These are phyloP conservation scores for Colletotrichum magnum DNA, from an alignment of 2,329 filamentous ascomycete genomes.

Conservation along the genomic window DNA sequence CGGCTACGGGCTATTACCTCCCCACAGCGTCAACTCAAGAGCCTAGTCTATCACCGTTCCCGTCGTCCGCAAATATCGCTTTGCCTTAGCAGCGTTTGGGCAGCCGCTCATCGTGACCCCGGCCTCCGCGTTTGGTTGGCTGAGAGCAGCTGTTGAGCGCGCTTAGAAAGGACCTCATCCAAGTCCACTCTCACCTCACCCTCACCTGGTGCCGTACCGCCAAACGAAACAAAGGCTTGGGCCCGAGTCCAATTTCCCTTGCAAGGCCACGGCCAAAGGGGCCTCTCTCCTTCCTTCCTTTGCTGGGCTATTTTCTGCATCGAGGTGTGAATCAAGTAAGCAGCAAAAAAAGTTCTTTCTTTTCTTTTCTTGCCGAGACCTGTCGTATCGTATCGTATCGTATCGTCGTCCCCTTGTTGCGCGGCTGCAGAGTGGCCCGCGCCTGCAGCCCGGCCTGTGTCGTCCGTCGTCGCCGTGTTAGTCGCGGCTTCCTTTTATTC, in stretches of 20 bases:
- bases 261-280: conserved; percentile 35
- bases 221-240: conserved; percentile 35
- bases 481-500: conserved; percentile 39
- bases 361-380: conserved; percentile 14
- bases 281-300: conserved; percentile 7
- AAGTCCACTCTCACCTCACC: conserved; percentile 25
- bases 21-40: neutral
- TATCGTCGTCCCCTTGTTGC: conserved; percentile 18
- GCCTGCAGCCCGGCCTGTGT: neutral
- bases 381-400: neutral
- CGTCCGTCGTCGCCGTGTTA: conserved; percentile 15
- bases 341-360: conserved; percentile 1
- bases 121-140: conserved; percentile 41
- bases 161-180: conserved; percentile 34
- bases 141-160: conserved; percentile 41
- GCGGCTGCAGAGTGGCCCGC: conserved; percentile 21
- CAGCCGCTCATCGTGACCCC: conserved; percentile 40
- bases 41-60: conserved; percentile 3
- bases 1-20: conserved; percentile 19
- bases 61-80: conserved; percentile 32
- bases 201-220: conserved; percentile 29
- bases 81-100: conserved; percentile 42
- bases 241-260: conserved; percentile 31
- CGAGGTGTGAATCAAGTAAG: conserved; percentile 40
- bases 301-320: conserved; percentile 21